Evolutionary conservation across 75 land plant genomes (phyloP).

Genomic region (Picea sitchensis): DNA sequence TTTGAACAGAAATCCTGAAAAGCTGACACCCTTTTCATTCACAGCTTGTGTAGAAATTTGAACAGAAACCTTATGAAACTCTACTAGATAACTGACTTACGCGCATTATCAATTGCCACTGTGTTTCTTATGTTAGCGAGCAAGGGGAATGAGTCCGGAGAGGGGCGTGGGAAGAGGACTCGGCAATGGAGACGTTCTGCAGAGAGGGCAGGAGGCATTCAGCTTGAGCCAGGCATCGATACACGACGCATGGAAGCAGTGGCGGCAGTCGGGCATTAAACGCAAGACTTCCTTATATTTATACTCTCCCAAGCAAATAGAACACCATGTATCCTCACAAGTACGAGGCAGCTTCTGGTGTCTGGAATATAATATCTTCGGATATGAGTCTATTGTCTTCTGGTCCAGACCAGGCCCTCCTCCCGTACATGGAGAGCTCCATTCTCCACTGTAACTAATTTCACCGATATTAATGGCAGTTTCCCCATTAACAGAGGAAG

Average conservation of each 20-base stretch:
- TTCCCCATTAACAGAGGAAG: too few species aligned
- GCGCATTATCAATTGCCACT: too few species aligned
- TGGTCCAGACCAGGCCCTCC: constrained; percentile 54
- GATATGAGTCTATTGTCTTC: constrained; percentile 77
- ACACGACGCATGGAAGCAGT: constrained; percentile 70
- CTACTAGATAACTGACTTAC: too few species aligned
- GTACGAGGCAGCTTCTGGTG: constrained; percentile 9
- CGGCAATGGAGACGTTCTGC: constrained; percentile 73
- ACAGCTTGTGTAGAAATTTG: too few species aligned
- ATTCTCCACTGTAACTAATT: too few species aligned
- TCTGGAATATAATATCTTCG: constrained; percentile 53
- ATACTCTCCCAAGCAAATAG: constrained; percentile 91
- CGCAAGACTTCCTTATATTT: constrained; percentile 68
- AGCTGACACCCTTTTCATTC: too few species aligned
- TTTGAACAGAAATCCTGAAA: too few species aligned
- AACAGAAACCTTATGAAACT: too few species aligned
- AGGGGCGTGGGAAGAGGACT: constrained; percentile 45
- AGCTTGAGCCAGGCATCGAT: constrained; percentile 86
- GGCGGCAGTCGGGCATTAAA: constrained; percentile 88
- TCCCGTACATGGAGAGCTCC: not conserved
- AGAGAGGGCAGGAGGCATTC: constrained; percentile 90
- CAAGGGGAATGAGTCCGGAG: constrained; percentile 38
- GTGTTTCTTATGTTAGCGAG: constrained; percentile 3
- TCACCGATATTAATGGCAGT: too few species aligned
- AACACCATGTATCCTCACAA: constrained; percentile 38